phyloP scores from a whole-genome alignment of 352 stramenopile genomes.

The Globisporangium irregulare region DNA sequence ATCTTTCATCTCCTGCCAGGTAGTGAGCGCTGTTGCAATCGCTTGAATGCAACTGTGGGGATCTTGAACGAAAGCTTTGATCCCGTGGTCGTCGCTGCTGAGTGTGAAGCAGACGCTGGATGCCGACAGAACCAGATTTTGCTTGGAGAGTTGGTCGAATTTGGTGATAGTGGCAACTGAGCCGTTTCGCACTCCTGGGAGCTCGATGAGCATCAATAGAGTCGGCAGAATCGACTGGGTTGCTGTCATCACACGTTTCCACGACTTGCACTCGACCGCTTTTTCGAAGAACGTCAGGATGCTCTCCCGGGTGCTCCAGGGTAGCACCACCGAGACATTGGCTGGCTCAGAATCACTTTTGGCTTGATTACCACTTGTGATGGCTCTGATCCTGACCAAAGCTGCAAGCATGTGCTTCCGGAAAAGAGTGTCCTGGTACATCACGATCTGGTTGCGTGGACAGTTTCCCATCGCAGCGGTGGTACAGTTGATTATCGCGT shows the following conservation, averaged over 20 bases:
- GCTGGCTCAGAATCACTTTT: background rate
- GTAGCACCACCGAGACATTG: background rate
- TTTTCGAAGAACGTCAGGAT: slow-evolving; percentile 45
- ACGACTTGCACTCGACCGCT: slow-evolving; percentile 52
- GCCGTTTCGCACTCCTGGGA: background rate
- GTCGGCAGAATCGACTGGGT: slow-evolving; percentile 17
- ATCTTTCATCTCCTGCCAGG: slow-evolving; percentile 1
- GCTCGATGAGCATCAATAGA: slow-evolving; percentile 24
- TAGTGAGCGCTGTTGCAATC: slow-evolving; percentile 4
- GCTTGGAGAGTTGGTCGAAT: slow-evolving; percentile 5
- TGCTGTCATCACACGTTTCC: slow-evolving; percentile 36
- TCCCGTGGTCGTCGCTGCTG: slow-evolving; percentile 33
- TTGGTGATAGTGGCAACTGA: background rate
- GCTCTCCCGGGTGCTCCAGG: slow-evolving; percentile 25
- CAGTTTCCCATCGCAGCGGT: slow-evolving; percentile 30
- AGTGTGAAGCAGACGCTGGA: slow-evolving; percentile 58
- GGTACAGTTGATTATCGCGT: slow-evolving; percentile 45
- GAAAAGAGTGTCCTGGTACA: slow-evolving; percentile 40
- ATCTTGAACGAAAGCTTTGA: slow-evolving; percentile 22
- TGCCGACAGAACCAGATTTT: slow-evolving; percentile 15
- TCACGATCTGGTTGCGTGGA: slow-evolving; percentile 57
- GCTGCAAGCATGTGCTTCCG: slow-evolving; percentile 22
- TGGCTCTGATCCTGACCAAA: slow-evolving; percentile 2
- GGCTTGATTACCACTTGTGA: background rate
- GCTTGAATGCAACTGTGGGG: slow-evolving; percentile 16